These are phyloP conservation scores for Ascosphaera acerosa DNA, from an alignment of 2,329 filamentous ascomycete genomes.

Conservation along the genomic window DNA sequence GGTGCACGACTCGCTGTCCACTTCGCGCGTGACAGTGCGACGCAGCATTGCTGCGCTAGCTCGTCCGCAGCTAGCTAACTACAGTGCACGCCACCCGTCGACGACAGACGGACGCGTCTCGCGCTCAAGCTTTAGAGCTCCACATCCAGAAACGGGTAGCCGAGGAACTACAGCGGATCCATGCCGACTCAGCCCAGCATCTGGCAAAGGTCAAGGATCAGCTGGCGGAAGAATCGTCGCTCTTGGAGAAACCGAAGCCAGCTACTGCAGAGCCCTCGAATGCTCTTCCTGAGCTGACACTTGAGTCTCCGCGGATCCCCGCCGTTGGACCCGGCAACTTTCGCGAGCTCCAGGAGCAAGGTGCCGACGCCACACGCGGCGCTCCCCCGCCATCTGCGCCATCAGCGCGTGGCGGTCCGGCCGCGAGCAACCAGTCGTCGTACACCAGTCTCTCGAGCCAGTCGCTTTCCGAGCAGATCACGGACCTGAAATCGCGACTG, in stretches of 20 bases:
- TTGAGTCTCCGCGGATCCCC: constrained; percentile 19
- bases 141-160: constrained; percentile 72
- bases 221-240: constrained; percentile 16
- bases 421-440: constrained; percentile 4
- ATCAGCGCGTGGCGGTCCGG: constrained; percentile 6
- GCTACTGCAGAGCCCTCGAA: constrained; percentile 6
- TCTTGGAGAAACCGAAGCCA: constrained; percentile 12
- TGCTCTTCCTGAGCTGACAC: constrained; percentile 4
- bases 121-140: constrained; percentile 58
- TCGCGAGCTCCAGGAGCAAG: neutral
- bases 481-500: constrained; percentile 30
- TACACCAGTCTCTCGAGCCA: constrained; percentile 18
- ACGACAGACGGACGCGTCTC: constrained; percentile 64
- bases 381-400: constrained; percentile 2
- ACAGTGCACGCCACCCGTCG: constrained; percentile 2
- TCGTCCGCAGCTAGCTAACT: neutral
- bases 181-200: constrained; percentile 40
- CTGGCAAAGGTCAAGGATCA: constrained; percentile 44
- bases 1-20: constrained; percentile 7
- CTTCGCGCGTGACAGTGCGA: constrained; percentile 2
- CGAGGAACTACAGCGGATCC: constrained; percentile 58
- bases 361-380: constrained; percentile 3
- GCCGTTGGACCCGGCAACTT: constrained; percentile 16
- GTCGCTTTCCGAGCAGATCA: constrained; percentile 31
- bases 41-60: neutral